Percentiles rank a stretch among this genome's conserved stretches.
phyloP scores from a whole-genome alignment of 768 basidiomycete species.

The Trametes cingulata region DNA sequence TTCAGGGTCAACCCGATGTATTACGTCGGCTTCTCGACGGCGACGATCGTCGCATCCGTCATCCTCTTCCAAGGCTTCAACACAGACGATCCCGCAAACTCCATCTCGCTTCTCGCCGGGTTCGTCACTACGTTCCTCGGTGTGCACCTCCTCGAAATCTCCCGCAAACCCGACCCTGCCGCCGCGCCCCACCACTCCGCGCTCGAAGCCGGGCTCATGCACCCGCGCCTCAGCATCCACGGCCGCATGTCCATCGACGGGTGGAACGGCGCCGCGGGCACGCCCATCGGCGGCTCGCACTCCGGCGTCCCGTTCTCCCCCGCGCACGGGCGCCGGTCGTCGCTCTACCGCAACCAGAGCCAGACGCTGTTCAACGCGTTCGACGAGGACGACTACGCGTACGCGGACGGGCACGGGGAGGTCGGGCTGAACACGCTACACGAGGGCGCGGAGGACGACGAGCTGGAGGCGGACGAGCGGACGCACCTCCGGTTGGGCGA shows the following conservation, averaged over 20 bases:
- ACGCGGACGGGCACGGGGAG: constrained; percentile 30
- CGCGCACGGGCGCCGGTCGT: constrained; percentile 64
- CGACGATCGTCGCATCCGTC: constrained; percentile 90
- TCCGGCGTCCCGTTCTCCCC: constrained; percentile 28
- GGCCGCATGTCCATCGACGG: constrained; percentile 81
- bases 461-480: constrained; percentile 45
- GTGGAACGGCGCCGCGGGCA: constrained; percentile 51
- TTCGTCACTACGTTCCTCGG: constrained; percentile 94
- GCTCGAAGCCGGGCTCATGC: constrained; percentile 67
- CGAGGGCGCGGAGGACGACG: constrained; percentile 62
- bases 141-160: constrained; percentile 90
- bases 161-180: constrained; percentile 52
- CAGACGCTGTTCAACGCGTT: constrained; percentile 76
- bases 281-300: constrained; percentile 33
- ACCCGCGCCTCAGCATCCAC: constrained; percentile 79
- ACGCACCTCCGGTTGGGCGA: constrained; percentile 43
- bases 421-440: constrained; percentile 63
- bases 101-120: constrained; percentile 84
- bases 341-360: constrained; percentile 65
- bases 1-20: constrained; percentile 94
- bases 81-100: constrained; percentile 78
- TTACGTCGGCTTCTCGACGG: constrained; percentile 94
- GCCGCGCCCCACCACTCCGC: constrained; percentile 46
- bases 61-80: constrained; percentile 98
- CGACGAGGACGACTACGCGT: constrained; percentile 61